Evolutionary conservation across 768 basidiomycete genomes (phyloP), one percentile per base, ranked within the genome.

Genomic region (Leccinum longicurvipes): DNA sequence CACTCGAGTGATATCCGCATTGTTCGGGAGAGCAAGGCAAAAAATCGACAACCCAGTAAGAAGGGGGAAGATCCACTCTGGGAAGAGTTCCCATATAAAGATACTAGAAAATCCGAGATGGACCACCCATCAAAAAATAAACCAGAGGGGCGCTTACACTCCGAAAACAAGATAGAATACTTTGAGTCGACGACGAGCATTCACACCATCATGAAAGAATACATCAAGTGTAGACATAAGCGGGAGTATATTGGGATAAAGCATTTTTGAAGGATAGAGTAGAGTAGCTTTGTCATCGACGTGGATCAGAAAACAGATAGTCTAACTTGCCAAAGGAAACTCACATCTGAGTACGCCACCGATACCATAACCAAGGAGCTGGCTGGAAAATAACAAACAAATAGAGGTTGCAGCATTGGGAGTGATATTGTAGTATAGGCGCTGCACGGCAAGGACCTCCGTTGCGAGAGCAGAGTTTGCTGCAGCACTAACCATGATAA

Each of bases 1-100:
- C 29, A 85, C 71, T 29, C 79, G 74, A 0, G 82, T 79, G 55
- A 85, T 73, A 68, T 76, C 74, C 0, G 79, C 59, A 50, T 73
- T 81, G 17, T 83, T 68, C 41, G 75, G 76, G 44, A 77, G 74
- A 2, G 84, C 77, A 36, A 87, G 75, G 59, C 86, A 88, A 62
- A 86, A 73, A 19, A 85, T 77, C 11, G 81, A 82, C 28, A 86
- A 71, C 17, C 84, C 85, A 2, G 83, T 84, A 34, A 86, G 61
- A 23, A 87, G 73, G 0, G 86, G 86, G 60, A 87, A 87, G 19
- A 71, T 65, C 64, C 67, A 71, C 29, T 67, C 56, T 7, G 67
- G 67, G 31, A 70, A 56, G 25, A 67, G 44, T 51, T 63, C 61
- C 60, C 67, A 69, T 32, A 65, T 50, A 55, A 72, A 68, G 42